A percentile compares a stretch with the other conserved stretches of the same genome.
These are phyloP conservation scores for Diaporthe sp. DNA, from an alignment of 2,329 filamentous ascomycete genomes.

Conservation along the genomic window DNA sequence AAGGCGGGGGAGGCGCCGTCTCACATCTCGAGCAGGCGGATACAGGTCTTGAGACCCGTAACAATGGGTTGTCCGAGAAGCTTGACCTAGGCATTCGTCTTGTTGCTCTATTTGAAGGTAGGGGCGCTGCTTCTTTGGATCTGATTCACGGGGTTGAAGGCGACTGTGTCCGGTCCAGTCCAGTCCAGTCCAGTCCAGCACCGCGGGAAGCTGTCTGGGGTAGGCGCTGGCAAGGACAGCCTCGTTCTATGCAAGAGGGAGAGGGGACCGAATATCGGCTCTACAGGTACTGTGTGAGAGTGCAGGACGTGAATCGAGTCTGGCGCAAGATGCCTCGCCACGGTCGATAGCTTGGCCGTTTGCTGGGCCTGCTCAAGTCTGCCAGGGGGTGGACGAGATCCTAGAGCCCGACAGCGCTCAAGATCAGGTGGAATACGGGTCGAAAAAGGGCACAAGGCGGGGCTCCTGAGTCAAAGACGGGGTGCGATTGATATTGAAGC, in stretches of 20 bases:
- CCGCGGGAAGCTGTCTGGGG: neutral
- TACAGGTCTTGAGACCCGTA: slow-evolving; percentile 82
- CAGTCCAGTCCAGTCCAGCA: neutral
- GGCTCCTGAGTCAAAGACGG: neutral
- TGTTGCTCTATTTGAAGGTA: neutral
- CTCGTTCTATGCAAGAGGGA: neutral
- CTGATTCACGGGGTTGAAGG: neutral
- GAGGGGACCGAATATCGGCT: neutral
- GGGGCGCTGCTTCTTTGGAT: slow-evolving; percentile 3
- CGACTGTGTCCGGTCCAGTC: slow-evolving; percentile 4
- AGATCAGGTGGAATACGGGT: neutral
- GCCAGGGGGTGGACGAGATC: slow-evolving; percentile 2
- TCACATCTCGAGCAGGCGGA: slow-evolving; percentile 83
- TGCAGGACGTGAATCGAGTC: neutral
- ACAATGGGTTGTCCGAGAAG: slow-evolving; percentile 65
- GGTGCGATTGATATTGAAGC: neutral
- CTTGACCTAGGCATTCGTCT: slow-evolving; percentile 54
- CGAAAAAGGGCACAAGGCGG: neutral
- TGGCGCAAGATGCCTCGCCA: neutral
- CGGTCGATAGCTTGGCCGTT: slow-evolving; percentile 18
- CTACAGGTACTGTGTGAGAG: neutral
- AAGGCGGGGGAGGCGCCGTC: slow-evolving; percentile 39
- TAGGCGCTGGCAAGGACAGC: neutral
- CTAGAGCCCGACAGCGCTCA: neutral
- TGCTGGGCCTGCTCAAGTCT: neutral